These are phyloP conservation scores for Ceratobasidium sp. DNA, from an alignment of 1,284 basidiomycete species.

Conservation along the genomic window DNA sequence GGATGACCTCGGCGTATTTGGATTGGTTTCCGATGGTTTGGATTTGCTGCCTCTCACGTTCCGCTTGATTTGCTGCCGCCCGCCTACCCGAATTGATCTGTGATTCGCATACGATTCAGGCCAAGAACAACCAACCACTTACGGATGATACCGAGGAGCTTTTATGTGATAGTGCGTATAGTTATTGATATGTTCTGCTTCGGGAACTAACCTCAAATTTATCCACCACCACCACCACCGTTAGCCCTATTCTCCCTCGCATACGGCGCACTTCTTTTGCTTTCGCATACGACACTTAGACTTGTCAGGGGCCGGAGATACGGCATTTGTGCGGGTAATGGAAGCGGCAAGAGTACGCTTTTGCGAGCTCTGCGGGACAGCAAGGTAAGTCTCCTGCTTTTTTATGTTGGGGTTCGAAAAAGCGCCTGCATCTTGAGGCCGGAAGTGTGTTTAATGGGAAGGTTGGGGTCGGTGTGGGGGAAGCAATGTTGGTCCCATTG, in stretches of 20 bases:
- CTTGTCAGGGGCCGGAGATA: constrained; percentile 92
- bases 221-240: no score
- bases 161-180: constrained; percentile 73
- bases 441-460: no score
- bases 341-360: constrained; percentile 95
- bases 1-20: no score
- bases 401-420: neutral
- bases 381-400: constrained; percentile 59
- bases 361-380: constrained; percentile 95
- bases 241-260: constrained; percentile 87
- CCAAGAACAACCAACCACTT: constrained; percentile 52
- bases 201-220: neutral
- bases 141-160: constrained; percentile 81
- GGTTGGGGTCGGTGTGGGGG: no score
- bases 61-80: neutral
- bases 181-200: neutral
- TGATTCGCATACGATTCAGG: no score
- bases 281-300: constrained; percentile 93
- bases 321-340: constrained; percentile 95
- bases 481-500: no score
- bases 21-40: neutral
- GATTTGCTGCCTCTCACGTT: neutral
- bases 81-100: neutral
- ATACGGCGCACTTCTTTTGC: constrained; percentile 92
- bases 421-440: no score